Conservation (phyloP, 441 rosid genomes). For the Pelargonium cotyledonis region DNA sequence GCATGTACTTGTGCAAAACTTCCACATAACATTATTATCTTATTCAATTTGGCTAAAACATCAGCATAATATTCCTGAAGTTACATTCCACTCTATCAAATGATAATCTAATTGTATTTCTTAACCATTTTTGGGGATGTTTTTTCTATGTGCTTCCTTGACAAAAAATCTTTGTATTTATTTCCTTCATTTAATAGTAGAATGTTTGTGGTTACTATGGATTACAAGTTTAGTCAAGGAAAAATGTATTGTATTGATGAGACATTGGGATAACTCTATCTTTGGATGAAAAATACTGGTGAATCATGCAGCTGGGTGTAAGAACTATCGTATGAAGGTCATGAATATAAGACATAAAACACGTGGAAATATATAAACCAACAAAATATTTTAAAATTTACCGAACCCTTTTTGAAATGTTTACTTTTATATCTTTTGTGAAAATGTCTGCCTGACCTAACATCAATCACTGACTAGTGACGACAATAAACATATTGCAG, state of each 20-base stretch:
- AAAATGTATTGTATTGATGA: not conserved
- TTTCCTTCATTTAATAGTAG: not conserved
- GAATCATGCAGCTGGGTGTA: conserved; percentile 1
- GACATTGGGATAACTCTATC: conserved; percentile 6
- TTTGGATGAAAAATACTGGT: conserved; percentile 2
- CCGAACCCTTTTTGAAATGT: not conserved
- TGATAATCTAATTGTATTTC: not conserved
- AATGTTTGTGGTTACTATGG: not conserved
- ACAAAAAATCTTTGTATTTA: not conserved
- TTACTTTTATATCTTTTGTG: not conserved
- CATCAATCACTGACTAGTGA: conserved; percentile 16
- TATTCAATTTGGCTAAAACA: not conserved
- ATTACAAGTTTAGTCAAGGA: not conserved
- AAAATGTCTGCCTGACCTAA: not conserved
- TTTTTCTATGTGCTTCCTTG: not conserved
- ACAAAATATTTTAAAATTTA: not conserved
- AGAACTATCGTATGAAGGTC: not conserved
- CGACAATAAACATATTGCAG: conserved; percentile 37
- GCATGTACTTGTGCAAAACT: conserved; percentile 1
- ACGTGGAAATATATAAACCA: not conserved
- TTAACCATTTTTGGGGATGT: not conserved
- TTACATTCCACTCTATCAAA: not conserved
- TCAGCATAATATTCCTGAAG: not conserved
- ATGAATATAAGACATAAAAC: not conserved
- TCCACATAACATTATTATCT: not conserved